Percentiles rank a stretch among this genome's conserved stretches.
These are phyloP conservation scores for Quercus tomentella DNA, from an alignment of 331 rosid species.

Conservation along the genomic window DNA sequence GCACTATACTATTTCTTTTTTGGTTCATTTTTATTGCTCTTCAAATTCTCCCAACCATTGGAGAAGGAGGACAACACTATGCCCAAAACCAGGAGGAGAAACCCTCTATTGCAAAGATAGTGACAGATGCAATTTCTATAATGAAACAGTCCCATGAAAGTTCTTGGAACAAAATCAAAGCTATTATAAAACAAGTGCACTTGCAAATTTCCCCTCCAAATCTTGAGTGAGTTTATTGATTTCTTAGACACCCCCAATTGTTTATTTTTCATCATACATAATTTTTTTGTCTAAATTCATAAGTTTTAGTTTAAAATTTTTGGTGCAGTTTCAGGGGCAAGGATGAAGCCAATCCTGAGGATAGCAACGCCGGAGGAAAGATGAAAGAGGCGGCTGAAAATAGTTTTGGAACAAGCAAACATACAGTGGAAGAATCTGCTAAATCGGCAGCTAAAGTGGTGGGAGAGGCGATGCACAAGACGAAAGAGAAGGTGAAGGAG, in stretches of 20 bases:
- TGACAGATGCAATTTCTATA: conserved; percentile 36
- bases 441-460: conserved; percentile 49
- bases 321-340: conserved; percentile 38
- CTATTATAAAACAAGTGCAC: conserved; percentile 40
- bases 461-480: conserved; percentile 41
- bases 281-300: background rate
- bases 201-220: conserved; percentile 52
- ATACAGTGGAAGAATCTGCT: conserved; percentile 49
- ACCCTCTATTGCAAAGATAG: conserved; percentile 24
- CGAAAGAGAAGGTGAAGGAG: conserved; percentile 26
- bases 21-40: conserved; percentile 28
- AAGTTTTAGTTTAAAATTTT: background rate
- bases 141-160: conserved; percentile 48
- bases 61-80: conserved; percentile 27
- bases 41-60: conserved; percentile 31
- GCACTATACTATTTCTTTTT: conserved; percentile 29
- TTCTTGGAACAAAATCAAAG: conserved; percentile 50
- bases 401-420: conserved; percentile 52
- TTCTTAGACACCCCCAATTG: background rate
- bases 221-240: conserved; percentile 42
- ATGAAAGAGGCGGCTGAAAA: conserved; percentile 41
- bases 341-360: background rate
- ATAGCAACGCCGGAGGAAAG: background rate
- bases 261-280: background rate
- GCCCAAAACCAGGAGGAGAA: conserved; percentile 28